These are phyloP conservation scores for Russula sp. DNA, from an alignment of 768 basidiomycete species.

Conservation along the genomic window DNA sequence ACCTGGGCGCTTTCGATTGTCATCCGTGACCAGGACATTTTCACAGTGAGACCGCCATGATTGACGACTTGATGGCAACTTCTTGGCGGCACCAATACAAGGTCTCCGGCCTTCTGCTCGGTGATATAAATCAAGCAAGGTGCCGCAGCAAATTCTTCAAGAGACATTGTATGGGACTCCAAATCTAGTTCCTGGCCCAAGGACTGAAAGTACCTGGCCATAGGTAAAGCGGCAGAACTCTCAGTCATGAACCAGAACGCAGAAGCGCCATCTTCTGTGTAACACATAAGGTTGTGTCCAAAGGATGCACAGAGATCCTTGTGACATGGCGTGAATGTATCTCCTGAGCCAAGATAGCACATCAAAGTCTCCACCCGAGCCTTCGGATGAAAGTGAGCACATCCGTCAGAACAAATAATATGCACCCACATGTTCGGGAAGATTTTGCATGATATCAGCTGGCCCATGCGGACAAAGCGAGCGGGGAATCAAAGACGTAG, in stretches of 20 bases:
- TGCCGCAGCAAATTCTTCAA: slow-evolving; percentile 58
- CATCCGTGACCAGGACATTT: slow-evolving; percentile 86
- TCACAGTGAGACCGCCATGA: slow-evolving; percentile 71
- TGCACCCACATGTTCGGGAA: slow-evolving; percentile 45
- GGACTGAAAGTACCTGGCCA: slow-evolving; percentile 52
- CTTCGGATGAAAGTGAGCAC: neutral
- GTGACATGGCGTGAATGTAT: slow-evolving; percentile 80
- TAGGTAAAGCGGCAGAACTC: slow-evolving; percentile 48
- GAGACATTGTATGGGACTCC: slow-evolving; percentile 58
- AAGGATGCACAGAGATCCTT: slow-evolving; percentile 82
- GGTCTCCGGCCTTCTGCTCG: slow-evolving; percentile 69
- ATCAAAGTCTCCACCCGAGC: slow-evolving; percentile 66
- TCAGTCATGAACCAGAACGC: slow-evolving; percentile 88
- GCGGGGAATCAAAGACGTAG: slow-evolving; percentile 44
- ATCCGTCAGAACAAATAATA: slow-evolving; percentile 10
- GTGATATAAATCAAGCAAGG: slow-evolving; percentile 65
- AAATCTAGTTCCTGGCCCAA: slow-evolving; percentile 62
- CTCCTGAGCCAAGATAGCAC: slow-evolving; percentile 79
- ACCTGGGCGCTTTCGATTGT: slow-evolving; percentile 52
- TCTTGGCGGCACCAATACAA: slow-evolving; percentile 75
- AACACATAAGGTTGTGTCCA: slow-evolving; percentile 85
- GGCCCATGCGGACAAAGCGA: slow-evolving; percentile 45
- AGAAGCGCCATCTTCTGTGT: slow-evolving; percentile 63
- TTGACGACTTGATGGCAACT: slow-evolving; percentile 85
- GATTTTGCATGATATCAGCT: slow-evolving; percentile 52